These are phyloP conservation scores for Hymenoscyphus fructigenus DNA, from an alignment of 2,329 filamentous ascomycete genomes.

Conservation along the genomic window DNA sequence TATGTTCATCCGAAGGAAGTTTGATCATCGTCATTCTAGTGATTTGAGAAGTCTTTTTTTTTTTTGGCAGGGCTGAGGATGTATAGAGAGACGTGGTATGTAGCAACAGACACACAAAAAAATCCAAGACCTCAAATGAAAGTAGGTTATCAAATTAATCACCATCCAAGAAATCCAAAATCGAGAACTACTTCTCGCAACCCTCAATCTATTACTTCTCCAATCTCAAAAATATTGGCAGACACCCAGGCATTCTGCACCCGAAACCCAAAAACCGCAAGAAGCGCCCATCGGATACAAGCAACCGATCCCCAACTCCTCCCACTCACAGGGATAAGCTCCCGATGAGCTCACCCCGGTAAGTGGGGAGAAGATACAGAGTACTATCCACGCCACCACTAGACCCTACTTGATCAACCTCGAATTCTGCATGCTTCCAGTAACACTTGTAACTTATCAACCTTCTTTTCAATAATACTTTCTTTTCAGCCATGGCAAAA, in stretches of 20 bases:
- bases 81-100: no score
- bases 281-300: background rate
- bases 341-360: background rate
- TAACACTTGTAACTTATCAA: background rate
- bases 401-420: background rate
- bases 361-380: background rate
- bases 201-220: no score
- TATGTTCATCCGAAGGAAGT: constrained; percentile 10
- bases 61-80: no score
- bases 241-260: no score
- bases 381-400: background rate
- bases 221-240: no score
- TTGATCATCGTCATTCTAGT: constrained; percentile 17
- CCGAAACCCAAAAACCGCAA: background rate
- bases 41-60: background rate
- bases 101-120: no score
- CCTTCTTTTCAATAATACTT: background rate
- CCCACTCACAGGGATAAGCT: background rate
- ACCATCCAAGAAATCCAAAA: no score
- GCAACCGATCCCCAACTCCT: background rate
- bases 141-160: no score
- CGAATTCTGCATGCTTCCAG: background rate
- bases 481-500: background rate
- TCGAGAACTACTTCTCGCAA: no score
- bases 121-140: no score